Evolutionary conservation across 2,329 filamentous ascomycete genomes (phyloP), one percentile per base, ranked within the genome.

Genomic region (Aspergillus transmontanensis): DNA sequence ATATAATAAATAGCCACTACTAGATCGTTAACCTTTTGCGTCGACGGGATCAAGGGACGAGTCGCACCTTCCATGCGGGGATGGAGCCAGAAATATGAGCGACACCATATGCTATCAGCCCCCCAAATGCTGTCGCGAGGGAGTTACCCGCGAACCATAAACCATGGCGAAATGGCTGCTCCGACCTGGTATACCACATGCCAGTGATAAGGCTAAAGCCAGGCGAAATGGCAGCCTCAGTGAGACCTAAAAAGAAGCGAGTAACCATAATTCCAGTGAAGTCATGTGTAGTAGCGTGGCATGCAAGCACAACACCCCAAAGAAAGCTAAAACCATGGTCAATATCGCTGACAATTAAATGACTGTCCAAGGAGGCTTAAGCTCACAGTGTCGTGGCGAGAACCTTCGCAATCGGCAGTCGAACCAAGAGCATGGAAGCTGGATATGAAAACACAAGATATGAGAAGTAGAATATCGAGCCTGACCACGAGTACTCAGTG

Each of bases 401-500:
- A 23, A 58, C 50, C 28, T 58, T 58, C 16, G 41, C 57, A 16
- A 50, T 46, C 11, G 57, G 57, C 6, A 58, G 12, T 21, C 39
- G 39, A 14, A 58, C 57, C 57, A 58, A 32, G 26, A 46, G 41
- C 43, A 58, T 46, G 6, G 57, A 58, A 6, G 39, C 41, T 21
- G 57, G 57, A 19, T 46, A 58, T 6, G 58, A 60, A n/a, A 55
- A 57, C 5, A 32, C 21, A 3, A 66, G 50, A 32, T 64, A 62
- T n/a, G 59, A 62, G 2, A 66, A 39, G 28, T 66, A 64, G 48
- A 66, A 66, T 4, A 62, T 61, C 28, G 48, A 54, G 4, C 39
- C 39, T 7, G 50, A 56, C 61, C 61, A 64, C 12, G 53, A 53
- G 51, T 66, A 66, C 3, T 66, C 45, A 2, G 41, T 43, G 11